Evolutionary conservation across 2,329 filamentous ascomycete genomes (phyloP).

Genomic region (Didymella pomorum): DNA sequence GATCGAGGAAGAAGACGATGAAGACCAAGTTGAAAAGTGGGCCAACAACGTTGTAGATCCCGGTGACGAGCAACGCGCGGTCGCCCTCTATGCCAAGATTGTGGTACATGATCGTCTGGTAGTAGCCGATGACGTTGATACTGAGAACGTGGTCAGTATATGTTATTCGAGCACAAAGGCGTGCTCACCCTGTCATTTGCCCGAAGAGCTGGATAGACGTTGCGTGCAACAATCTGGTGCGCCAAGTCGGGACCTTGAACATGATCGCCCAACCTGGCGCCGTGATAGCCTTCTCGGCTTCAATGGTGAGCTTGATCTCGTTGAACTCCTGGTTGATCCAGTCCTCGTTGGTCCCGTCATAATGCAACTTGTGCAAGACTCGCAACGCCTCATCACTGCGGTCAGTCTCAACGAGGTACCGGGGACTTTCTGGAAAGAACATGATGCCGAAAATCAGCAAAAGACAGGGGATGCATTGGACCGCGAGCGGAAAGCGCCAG

Average conservation of each 20-base stretch:
- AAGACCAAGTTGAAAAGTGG: constrained; percentile 67
- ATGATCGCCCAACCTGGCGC: constrained; percentile 64
- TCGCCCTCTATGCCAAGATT: constrained; percentile 65
- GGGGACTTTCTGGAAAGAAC: constrained; percentile 52
- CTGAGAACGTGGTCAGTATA: constrained; percentile 27
- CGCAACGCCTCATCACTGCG: constrained; percentile 62
- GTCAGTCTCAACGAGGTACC: constrained; percentile 56
- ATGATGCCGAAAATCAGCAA: constrained; percentile 55
- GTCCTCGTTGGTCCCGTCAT: constrained; percentile 62
- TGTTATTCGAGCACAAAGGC: neutral
- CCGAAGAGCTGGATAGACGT: constrained; percentile 70
- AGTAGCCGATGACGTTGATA: constrained; percentile 68
- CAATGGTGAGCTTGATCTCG: constrained; percentile 69
- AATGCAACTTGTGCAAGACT: constrained; percentile 60
- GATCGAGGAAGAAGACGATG: constrained; percentile 65
- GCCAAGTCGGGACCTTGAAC: constrained; percentile 66
- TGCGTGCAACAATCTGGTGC: constrained; percentile 68
- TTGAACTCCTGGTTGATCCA: constrained; percentile 66
- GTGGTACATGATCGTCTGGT: constrained; percentile 66
- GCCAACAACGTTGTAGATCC: constrained; percentile 68
- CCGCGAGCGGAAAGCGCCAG: constrained; percentile 57
- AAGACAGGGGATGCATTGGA: constrained; percentile 56
- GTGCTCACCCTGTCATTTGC: constrained; percentile 64
- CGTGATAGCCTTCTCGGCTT: constrained; percentile 64
- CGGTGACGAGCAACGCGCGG: constrained; percentile 63